These are phyloP conservation scores for Pulicaria dysenterica DNA, from an alignment of 129 eudicot genomes.

Conservation along the genomic window DNA sequence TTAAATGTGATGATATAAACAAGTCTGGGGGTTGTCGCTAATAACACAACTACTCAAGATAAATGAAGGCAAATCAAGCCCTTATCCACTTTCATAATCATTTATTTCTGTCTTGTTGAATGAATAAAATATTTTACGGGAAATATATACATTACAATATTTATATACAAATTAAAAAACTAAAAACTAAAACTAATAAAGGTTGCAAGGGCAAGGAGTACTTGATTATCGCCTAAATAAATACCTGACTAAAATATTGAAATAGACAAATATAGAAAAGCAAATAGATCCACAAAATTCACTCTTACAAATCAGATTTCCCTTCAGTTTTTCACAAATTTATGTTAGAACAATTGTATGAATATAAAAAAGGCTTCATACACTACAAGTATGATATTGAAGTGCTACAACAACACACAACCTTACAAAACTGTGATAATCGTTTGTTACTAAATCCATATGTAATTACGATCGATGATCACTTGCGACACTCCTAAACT, in stretches of 20 bases:
- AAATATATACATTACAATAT: neutral
- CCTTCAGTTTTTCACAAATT: neutral
- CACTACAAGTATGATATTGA: neutral
- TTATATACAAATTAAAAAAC: conserved; percentile 10
- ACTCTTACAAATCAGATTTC: neutral
- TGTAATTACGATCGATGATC: neutral
- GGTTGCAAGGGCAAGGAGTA: no score
- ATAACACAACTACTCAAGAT: neutral
- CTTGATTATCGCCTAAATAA: no score
- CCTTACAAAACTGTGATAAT: conserved; percentile 20
- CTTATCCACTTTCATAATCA: conserved; percentile 3
- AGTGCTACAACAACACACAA: conserved; percentile 17
- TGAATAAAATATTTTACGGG: neutral
- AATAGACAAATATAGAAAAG: no score
- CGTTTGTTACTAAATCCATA: neutral
- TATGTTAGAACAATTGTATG: conserved; percentile 1
- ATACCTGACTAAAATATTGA: no score
- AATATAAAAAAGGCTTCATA: conserved; percentile 6
- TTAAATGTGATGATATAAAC: neutral
- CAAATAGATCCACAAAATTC: no score
- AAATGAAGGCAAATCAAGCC: neutral
- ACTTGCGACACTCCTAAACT: conserved; percentile 49
- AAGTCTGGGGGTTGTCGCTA: neutral
- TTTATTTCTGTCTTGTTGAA: neutral
- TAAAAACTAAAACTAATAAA: neutral